Evolutionary conservation across 1,284 basidiomycete species (phyloP), one percentile per base, ranked within the genome.

Genomic region (Ganoderma lucidum): DNA sequence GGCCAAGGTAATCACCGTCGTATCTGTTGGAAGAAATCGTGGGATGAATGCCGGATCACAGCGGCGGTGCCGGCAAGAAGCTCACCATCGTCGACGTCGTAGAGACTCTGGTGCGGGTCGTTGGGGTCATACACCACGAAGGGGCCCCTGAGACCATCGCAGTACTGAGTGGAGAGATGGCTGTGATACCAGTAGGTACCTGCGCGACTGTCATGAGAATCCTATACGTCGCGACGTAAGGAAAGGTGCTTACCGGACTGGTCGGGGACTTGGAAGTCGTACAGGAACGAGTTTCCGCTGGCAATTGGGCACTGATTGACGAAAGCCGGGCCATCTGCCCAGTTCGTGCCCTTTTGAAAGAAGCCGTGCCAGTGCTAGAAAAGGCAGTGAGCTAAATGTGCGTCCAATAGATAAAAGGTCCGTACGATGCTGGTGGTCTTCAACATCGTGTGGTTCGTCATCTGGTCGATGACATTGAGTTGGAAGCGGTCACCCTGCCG

Each of bases 281-380:
- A 88, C 17, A 83, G 80, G 80, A 86, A 88, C 19, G 79, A 80
- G 14, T 80, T 70, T 0, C 81, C 80, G 0, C 85, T 80, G 6
- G 82, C 79, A 65, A 89, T 86, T 2, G 86, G 86, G 72, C 88
- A 89, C 72, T 87, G 85, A 44, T 80, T 84, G 35, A 86, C 79
- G 62, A 80, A 80, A 0, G 80, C 75, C 3, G 74, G 68, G 5
- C 81, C 81, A 35, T 82, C 81, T 1, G 78, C 79, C 71, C 76
- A 79, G 59, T 74, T 78, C 1, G 80, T 79, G 73, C 73, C 74
- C 63, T 66, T 74, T 76, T 75, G 81, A 58, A 77, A 78, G 56
- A 81, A 64, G 1, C 79, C 79, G 32, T 81, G 80, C 81, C 81
- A 82, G 66, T 82, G 81, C 80, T 81, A 39, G 5, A 65, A 41